phyloP scores from a whole-genome alignment of 345 rosid species.

The Erucastrum elatum region DNA sequence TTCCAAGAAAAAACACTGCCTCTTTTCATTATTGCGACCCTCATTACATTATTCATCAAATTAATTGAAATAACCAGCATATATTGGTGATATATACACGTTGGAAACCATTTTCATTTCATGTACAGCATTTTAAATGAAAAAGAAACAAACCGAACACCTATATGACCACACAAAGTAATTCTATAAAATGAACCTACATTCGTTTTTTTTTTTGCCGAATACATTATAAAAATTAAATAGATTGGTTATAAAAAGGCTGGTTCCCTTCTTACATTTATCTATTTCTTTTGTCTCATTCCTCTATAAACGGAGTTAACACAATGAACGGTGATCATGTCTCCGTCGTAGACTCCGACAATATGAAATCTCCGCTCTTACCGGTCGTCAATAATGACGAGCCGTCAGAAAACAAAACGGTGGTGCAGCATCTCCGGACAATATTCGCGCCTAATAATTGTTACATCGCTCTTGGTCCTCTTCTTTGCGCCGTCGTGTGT shows the following conservation, averaged over 20 bases:
- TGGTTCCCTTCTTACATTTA: not conserved
- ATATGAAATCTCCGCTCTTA: constrained; percentile 62
- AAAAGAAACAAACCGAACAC: not conserved
- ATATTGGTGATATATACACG: constrained; percentile 10
- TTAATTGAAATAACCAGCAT: not conserved
- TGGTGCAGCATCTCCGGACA: constrained; percentile 29
- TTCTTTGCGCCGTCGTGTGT: constrained; percentile 52
- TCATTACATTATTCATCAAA: not conserved
- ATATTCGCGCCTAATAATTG: constrained; percentile 49
- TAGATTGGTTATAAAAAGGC: constrained; percentile 21
- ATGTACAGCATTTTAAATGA: not conserved
- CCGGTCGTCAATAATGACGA: constrained; percentile 44
- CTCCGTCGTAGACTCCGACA: constrained; percentile 35
- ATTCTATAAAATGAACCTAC: not conserved
- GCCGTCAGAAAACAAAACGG: constrained; percentile 17
- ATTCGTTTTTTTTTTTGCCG: not conserved
- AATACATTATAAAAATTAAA: not conserved
- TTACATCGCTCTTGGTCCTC: constrained; percentile 70
- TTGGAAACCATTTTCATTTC: not conserved
- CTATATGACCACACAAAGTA: constrained; percentile 21
- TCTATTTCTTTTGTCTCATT: not conserved
- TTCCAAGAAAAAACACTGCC: not conserved
- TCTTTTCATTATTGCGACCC: not conserved
- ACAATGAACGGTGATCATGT: constrained; percentile 41
- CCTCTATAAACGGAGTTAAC: not conserved